Evolutionary conservation across 2,329 filamentous ascomycete genomes (phyloP), one percentile per base, ranked within the genome.

Genomic region (Aspergillus tamarii): DNA sequence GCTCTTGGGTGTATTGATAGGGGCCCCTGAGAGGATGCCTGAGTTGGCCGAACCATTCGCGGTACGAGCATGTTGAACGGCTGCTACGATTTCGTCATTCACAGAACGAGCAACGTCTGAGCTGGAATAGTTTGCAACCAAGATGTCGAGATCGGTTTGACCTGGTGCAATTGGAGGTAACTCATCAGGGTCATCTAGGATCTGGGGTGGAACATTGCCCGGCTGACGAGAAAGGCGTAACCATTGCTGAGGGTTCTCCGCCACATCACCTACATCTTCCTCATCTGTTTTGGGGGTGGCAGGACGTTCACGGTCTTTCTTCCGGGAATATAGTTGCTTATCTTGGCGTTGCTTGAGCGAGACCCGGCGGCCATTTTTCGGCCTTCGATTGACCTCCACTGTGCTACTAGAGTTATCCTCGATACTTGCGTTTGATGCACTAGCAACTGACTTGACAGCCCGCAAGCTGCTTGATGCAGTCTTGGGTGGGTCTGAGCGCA

Each of bases 261-360:
- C 80, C 63, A 84, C 81, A 67, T 84, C 81, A 52, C 81, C 84
- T 65, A 84, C 80, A 56, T 85, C 86, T 70, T 91, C 89, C 60
- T 89, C 86, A 72, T 84, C 87, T 32, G 86, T 88, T 65, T 82
- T 88, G 19, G 90, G 86, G 10, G 91, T 92, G 16, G 78, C 80
- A 52, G 84, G 79, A 7, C 78, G 76, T 57, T 84, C 82, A 62
- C 87, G 84, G 8, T 85, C 82, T 79, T 88, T 91, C 77, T 92
- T 93, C 34, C 94, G 88, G 0, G 94, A 97, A 74, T 91, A 99
- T 1, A 99, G 86, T 74, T 96, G 92, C 57, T 91, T 87, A 72
- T 98, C 95, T 76, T 99, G 95, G 67, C 90, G 92, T 70, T 91
- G 84, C 69, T 89, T 91, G 64, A 99, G 85, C 0, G 94, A 98